Base-by-base conservation (phyloP, 2,329 filamentous ascomycete species). In the Tolypocladium guangdongense region DNA sequence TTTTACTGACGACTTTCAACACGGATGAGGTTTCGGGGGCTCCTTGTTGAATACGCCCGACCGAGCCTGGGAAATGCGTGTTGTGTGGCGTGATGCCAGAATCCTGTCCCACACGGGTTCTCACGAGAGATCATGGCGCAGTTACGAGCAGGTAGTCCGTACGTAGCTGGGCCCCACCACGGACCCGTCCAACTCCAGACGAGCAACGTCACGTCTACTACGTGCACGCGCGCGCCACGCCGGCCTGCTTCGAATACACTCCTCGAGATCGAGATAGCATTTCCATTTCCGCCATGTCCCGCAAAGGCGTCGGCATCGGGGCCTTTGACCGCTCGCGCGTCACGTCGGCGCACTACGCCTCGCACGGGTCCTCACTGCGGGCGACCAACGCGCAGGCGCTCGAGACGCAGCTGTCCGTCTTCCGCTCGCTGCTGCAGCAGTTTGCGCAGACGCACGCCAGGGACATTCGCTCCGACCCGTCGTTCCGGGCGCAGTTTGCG, bases 401-500 rank as follows among this genome's bases (percentile, higher is more conserved):
- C 61, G 86, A 90, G 64, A 95, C 90, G 38, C 93, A 99, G 68
- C 86, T 99, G 57, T 86, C 90, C 59, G 91, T 97, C 64, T 99
- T 99, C 78, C 90, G 95, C 65, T 93, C 90, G 20, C 80, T 96
- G 12, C 83, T 99, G 7, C 90, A 96, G 73, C 90, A 95, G 70
- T 99, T 99, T 71, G 90, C 91, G 46, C 81, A 92, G 64, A 95
- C 92, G 50, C 93, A 99, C 77, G 88, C 87, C 61, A 90, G 91
- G 66, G 93, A 96, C 64, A 99, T 99, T 56, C 91, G 92, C 58
- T 95, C 90, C 2, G 91, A 97, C 68, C 93, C 93, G 7, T 86
- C 83, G 10, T 99, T 99, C 71, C 89, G 93, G 56, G 90, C 92
- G 36, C 92, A 99, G 71, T 99, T 99, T 66, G 92, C 93, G 3